A percentile compares a stretch with the other conserved stretches of the same genome.
These are phyloP conservation scores for Solanum sparsipilum DNA, from an alignment of 257 asterid genomes.

Conservation along the genomic window DNA sequence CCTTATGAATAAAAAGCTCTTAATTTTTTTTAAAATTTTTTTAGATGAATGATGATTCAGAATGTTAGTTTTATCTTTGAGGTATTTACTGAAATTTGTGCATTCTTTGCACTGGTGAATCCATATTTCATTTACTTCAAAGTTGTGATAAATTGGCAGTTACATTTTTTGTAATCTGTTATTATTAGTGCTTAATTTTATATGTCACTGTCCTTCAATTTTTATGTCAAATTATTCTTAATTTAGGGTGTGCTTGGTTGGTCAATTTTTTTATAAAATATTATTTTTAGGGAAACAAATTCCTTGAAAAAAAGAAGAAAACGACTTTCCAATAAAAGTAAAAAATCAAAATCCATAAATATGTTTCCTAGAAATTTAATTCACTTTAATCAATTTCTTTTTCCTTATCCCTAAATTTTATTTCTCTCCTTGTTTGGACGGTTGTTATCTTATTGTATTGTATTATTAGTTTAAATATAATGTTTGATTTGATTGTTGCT, in stretches of 20 bases:
- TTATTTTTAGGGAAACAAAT: not conserved
- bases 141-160: not conserved
- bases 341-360: not conserved
- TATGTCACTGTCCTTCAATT: not conserved
- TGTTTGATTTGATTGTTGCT: no score
- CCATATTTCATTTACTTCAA: not conserved
- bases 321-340: no score
- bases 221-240: not conserved
- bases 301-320: not conserved
- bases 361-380: not conserved
- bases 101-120: not conserved
- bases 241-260: not conserved
- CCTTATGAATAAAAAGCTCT: slow-evolving; percentile 36
- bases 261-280: not conserved
- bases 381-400: not conserved
- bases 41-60: not conserved
- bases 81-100: not conserved
- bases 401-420: not conserved
- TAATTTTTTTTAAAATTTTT: not conserved
- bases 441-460: not conserved
- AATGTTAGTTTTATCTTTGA: not conserved
- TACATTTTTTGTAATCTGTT: not conserved
- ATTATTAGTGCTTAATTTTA: not conserved
- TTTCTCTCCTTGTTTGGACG: not conserved
- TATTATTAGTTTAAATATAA: no score